Evolutionary conservation across 1,284 basidiomycete species (phyloP), one percentile per base, ranked within the genome.

Genomic region (Takashimella koratensis): DNA sequence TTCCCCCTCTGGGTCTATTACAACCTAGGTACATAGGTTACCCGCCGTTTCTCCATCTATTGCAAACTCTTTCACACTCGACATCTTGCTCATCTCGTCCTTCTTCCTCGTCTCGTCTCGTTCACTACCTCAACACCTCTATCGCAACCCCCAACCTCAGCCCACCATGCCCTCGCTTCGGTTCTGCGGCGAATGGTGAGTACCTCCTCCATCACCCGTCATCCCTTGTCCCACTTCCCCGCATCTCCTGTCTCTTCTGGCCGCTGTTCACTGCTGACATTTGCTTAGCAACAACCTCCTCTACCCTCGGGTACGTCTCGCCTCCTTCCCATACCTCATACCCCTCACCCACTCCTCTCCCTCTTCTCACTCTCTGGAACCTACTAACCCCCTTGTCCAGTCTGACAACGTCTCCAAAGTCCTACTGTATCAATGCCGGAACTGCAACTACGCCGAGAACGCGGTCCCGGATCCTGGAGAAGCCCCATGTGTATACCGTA

Each of bases 401-500:
- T 90, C 89, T 26, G 93, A 97, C 74, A 85, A 85, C 57, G 82
- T 86, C 61, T 86, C 91, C 47, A 84, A 88, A 52, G 84, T 88
- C 49, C 87, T 98, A 80, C 84, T 95, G 53, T 95, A 93, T 67
- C 88, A 87, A 3, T 98, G 95, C 76, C 83, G 93, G 45, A 97
- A 96, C 72, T 98, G 95, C 77, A 77, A 81, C 16, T 94, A 89
- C 73, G 86, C 89, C 59, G 90, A 96, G 75, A 84, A 87, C 63
- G 87, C 87, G 13, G 41, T 51, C 3, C 42, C 63, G 21, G 65
- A 70, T 40, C 53, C 57, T 11, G 84, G 87, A 21, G 90, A 91
- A 75, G 87, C 86, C 65, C 87, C 89, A 63, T 71, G 74, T 47
- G 93, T 98, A 10, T 98, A 95, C 74, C 81, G 86, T 67, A 96